Conservation (phyloP, 2,329 filamentous ascomycete species). For the Malbranchea cinnamomea region DNA sequence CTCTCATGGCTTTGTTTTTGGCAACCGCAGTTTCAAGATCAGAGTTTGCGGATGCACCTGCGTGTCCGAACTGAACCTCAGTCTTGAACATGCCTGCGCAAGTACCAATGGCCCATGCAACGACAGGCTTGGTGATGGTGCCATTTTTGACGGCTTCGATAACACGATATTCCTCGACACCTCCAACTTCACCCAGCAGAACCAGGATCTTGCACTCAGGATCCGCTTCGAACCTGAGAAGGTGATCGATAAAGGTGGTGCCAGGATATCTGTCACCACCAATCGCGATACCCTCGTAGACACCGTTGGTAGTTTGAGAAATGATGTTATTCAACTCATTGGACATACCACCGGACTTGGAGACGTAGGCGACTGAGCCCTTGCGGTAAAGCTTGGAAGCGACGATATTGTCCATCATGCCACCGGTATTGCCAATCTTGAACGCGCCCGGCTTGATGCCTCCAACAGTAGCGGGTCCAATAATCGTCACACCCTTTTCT, state of each 20-base stretch:
- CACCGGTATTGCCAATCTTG: conserved; percentile 99
- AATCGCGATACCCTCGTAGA: conserved; percentile 98
- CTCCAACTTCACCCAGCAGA: conserved; percentile 93
- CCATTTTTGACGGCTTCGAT: conserved; percentile 95
- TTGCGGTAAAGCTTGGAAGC: conserved; percentile 99
- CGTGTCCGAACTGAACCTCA: conserved; percentile 98
- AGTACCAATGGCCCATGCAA: conserved; percentile 98
- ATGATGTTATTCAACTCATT: conserved; percentile 99
- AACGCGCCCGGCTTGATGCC: conserved; percentile 98
- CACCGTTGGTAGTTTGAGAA: conserved; percentile 87
- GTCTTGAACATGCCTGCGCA: conserved; percentile 99
- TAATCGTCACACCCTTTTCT: conserved; percentile 99
- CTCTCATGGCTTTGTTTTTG: conserved; percentile 96
- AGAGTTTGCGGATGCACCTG: conserved; percentile 97
- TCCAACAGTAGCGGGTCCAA: conserved; percentile 94
- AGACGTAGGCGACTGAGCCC: conserved; percentile 97
- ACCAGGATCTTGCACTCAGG: conserved; percentile 96
- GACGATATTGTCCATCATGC: conserved; percentile 99
- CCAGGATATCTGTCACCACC: conserved; percentile 98
- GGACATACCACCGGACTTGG: conserved; percentile 99
- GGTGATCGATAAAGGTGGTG: conserved; percentile 98
- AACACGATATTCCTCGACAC: conserved; percentile 98
- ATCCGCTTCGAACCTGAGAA: conserved; percentile 91
- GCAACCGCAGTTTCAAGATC: conserved; percentile 90
- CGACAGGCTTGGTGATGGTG: conserved; percentile 92